Conservation (phyloP, 345 rosid genomes). For the Hibiscus syriacus region DNA sequence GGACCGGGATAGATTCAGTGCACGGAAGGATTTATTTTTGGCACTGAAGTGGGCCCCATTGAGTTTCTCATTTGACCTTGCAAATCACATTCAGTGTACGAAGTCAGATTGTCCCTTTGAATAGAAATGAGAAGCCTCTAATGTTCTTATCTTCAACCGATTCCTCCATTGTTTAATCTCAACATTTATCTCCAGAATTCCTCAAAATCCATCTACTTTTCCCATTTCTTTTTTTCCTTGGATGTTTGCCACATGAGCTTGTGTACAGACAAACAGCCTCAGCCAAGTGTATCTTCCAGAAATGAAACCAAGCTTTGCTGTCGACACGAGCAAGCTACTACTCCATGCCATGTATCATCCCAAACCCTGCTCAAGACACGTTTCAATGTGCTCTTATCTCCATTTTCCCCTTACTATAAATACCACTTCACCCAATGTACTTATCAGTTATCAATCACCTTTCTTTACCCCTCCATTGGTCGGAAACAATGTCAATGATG, state of each 20-base stretch:
- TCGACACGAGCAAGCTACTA: too few relatives aligned
- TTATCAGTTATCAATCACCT: constrained; percentile 17
- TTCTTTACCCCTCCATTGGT: neutral
- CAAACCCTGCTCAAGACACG: constrained; percentile 33
- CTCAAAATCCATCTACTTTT: too few relatives aligned
- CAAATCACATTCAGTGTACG: neutral
- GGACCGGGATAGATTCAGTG: too few relatives aligned
- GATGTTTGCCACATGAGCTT: too few relatives aligned
- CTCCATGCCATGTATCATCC: constrained; percentile 18
- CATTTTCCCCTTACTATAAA: constrained; percentile 7
- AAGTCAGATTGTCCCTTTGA: neutral
- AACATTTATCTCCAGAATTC: too few relatives aligned
- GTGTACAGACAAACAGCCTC: too few relatives aligned
- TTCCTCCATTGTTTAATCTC: neutral
- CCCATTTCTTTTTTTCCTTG: too few relatives aligned
- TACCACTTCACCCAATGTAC: constrained; percentile 4
- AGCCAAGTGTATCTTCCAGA: too few relatives aligned
- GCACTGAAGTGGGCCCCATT: constrained; percentile 11
- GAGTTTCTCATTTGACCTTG: neutral
- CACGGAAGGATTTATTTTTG: too few relatives aligned
- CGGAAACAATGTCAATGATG: constrained; percentile 16
- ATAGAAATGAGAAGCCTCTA: neutral
- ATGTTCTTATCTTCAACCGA: constrained; percentile 15
- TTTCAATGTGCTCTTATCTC: constrained; percentile 20
- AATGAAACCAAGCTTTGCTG: too few relatives aligned